Evolutionary conservation across 352 stramenopile species (phyloP).

Genomic region (Phytophthora agathidicida): DNA sequence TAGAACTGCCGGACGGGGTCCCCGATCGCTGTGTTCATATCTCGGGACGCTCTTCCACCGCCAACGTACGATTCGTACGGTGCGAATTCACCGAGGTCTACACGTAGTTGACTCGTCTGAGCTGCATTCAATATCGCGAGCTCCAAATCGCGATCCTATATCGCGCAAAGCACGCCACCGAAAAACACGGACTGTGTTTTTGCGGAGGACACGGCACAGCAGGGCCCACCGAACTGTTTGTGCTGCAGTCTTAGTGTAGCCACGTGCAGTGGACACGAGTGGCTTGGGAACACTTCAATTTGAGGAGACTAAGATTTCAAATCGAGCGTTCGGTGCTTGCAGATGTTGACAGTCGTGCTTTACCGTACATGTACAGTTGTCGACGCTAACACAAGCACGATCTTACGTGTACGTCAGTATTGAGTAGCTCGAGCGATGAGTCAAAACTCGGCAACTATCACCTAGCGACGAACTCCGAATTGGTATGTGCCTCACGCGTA

Average conservation of each 20-base stretch:
- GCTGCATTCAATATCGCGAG: too few species aligned
- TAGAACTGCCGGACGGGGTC: too few species aligned
- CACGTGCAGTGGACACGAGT: too few species aligned
- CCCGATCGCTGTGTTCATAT: too few species aligned
- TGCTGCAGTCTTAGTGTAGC: too few species aligned
- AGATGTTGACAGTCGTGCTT: slow-evolving; percentile 6
- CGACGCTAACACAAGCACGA: background rate
- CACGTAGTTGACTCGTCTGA: slow-evolving; percentile 18
- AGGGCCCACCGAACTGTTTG: background rate
- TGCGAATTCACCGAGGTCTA: too few species aligned
- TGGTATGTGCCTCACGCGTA: too few species aligned
- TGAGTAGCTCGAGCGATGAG: background rate
- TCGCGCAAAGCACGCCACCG: background rate
- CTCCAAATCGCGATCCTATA: slow-evolving; percentile 3
- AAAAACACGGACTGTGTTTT: background rate
- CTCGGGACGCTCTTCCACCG: background rate
- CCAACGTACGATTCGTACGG: too few species aligned
- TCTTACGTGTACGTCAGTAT: background rate
- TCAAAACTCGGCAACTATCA: too few species aligned
- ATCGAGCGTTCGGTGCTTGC: slow-evolving; percentile 8
- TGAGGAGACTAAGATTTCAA: slow-evolving; percentile 8
- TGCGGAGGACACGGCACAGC: background rate
- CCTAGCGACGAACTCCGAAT: too few species aligned
- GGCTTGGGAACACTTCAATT: background rate
- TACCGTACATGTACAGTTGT: background rate